Conservation (phyloP, 768 basidiomycete genomes). For the Leccinum imitatum region DNA sequence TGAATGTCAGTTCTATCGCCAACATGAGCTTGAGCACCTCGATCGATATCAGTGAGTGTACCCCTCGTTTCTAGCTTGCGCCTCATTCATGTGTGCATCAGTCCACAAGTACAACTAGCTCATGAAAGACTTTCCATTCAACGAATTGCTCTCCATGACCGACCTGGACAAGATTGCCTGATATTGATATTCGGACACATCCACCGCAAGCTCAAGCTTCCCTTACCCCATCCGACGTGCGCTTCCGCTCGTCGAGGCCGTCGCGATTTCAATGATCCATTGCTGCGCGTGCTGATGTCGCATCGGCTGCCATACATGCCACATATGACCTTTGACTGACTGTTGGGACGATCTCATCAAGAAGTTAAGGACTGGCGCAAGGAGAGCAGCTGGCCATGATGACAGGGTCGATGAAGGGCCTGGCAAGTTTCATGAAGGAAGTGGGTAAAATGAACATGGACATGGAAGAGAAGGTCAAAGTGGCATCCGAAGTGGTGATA, state of each 20-base stretch:
- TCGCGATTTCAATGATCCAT: constrained; percentile 98
- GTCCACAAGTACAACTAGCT: constrained; percentile 98
- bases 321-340: constrained; percentile 89
- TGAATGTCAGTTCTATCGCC: constrained; percentile 95
- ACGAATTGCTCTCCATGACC: constrained; percentile 93
- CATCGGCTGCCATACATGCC: constrained; percentile 92
- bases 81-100: constrained; percentile 27
- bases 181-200: constrained; percentile 87
- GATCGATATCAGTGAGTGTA: constrained; percentile 70
- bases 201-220: constrained; percentile 94
- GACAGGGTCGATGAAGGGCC: too few relatives aligned
- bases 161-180: constrained; percentile 81
- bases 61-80: background rate
- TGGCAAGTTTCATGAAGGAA: too few relatives aligned
- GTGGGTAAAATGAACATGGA: too few relatives aligned
- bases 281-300: constrained; percentile 85
- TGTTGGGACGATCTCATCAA: constrained; percentile 85
- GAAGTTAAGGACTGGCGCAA: constrained; percentile 49
- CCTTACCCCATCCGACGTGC: constrained; percentile 96
- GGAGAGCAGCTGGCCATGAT: too few relatives aligned
- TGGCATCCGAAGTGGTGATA: too few relatives aligned
- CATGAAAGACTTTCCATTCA: constrained; percentile 98
- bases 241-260: constrained; percentile 95
- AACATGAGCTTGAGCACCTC: constrained; percentile 53
- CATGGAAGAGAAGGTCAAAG: too few relatives aligned